Conservation (phyloP, 805 yeast species). For the Starmerella gropengiesseri region DNA sequence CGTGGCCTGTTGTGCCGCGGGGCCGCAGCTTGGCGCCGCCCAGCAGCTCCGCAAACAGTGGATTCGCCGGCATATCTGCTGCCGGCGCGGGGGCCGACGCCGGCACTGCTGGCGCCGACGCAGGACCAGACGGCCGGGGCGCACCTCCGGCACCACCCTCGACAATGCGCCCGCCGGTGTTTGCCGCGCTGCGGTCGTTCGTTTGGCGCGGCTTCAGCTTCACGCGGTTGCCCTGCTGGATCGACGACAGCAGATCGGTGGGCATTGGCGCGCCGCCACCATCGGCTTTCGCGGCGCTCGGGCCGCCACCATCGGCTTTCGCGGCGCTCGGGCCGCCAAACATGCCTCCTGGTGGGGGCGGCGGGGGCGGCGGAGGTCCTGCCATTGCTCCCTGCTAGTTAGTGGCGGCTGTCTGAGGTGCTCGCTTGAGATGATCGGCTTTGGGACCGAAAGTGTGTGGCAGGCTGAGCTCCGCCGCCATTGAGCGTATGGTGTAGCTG, state of each 20-base stretch:
- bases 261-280: slow-evolving; percentile 26
- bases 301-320: slow-evolving; percentile 28
- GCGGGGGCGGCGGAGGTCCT: slow-evolving; percentile 28
- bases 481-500: no score
- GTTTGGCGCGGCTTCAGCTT: slow-evolving; percentile 52
- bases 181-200: slow-evolving; percentile 55
- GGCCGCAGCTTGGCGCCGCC: slow-evolving; percentile 16
- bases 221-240: slow-evolving; percentile 50
- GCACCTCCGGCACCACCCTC: slow-evolving; percentile 24
- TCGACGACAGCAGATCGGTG: slow-evolving; percentile 59
- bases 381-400: slow-evolving; percentile 10
- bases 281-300: slow-evolving; percentile 26
- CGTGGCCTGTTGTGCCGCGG: slow-evolving; percentile 7
- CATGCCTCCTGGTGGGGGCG: slow-evolving; percentile 29
- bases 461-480: not conserved
- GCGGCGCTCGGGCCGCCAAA: slow-evolving; percentile 24
- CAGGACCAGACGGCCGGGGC: slow-evolving; percentile 1
- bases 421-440: not conserved
- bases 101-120: slow-evolving; percentile 8
- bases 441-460: not conserved
- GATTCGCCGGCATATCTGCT: slow-evolving; percentile 17
- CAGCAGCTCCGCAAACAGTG: slow-evolving; percentile 19
- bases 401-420: not conserved
- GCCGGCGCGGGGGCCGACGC: slow-evolving; percentile 5
- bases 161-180: slow-evolving; percentile 33